A percentile compares a stretch with the other conserved stretches of the same genome.
These are phyloP conservation scores for Rubus idaeus DNA, from an alignment of 306 rosid species.

Conservation along the genomic window DNA sequence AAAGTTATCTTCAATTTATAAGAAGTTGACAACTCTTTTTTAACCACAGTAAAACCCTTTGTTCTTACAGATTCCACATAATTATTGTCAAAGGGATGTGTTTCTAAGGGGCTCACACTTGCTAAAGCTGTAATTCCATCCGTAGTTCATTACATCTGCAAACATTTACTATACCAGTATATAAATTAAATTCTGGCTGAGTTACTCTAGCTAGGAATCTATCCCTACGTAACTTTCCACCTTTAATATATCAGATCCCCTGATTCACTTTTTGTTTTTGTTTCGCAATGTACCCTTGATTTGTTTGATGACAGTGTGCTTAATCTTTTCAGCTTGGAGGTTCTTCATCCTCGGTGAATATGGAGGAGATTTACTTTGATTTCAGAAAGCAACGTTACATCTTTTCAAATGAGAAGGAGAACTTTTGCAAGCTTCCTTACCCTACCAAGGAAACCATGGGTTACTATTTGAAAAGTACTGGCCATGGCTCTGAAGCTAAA, in stretches of 20 bases:
- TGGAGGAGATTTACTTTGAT: slow-evolving; percentile 87
- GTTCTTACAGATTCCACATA: background rate
- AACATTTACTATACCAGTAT: background rate
- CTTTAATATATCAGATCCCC: background rate
- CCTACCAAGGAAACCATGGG: slow-evolving; percentile 88
- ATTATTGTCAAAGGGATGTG: background rate
- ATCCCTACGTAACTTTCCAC: background rate
- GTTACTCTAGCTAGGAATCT: background rate
- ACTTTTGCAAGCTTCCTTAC: slow-evolving; percentile 82
- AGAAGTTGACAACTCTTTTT: background rate
- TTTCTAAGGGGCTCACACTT: background rate
- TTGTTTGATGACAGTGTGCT: slow-evolving; percentile 15
- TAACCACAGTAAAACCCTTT: background rate
- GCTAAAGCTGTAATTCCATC: background rate
- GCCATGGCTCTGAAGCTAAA: slow-evolving; percentile 92
- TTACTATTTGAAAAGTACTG: slow-evolving; percentile 74
- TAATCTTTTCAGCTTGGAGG: slow-evolving; percentile 56
- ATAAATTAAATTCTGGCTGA: background rate
- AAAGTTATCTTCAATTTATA: background rate
- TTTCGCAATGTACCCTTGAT: slow-evolving; percentile 8
- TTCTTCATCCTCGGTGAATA: slow-evolving; percentile 51
- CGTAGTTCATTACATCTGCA: background rate
- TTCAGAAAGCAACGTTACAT: slow-evolving; percentile 89
- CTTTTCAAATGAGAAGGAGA: slow-evolving; percentile 69
- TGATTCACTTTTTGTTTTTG: background rate